Percentiles rank a stretch among this genome's conserved stretches.
These are phyloP conservation scores for Eremothecium sinecaudum DNA, from an alignment of 1,139 yeast genomes.

Conservation along the genomic window DNA sequence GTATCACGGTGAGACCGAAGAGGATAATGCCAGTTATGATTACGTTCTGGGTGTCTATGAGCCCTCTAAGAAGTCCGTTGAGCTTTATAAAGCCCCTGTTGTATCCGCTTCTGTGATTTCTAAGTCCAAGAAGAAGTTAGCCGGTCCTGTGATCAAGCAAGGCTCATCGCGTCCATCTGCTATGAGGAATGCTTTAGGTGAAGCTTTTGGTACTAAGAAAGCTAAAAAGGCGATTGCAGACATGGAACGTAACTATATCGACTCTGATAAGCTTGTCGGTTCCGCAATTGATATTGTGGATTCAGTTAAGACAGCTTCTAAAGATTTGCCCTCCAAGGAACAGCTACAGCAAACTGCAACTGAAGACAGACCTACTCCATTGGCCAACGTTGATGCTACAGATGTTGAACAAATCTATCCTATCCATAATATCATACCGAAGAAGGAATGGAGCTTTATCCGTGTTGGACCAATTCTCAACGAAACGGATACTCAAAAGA, in stretches of 20 bases:
- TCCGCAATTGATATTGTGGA: constrained; percentile 77
- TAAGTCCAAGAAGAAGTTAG: constrained; percentile 41
- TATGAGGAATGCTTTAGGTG: constrained; percentile 80
- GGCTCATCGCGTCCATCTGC: constrained; percentile 43
- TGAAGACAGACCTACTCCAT: constrained; percentile 75
- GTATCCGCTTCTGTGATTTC: constrained; percentile 46
- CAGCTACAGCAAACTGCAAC: constrained; percentile 45
- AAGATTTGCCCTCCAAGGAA: constrained; percentile 59
- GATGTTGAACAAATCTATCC: constrained; percentile 78
- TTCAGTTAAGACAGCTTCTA: constrained; percentile 62
- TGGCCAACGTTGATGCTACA: constrained; percentile 65
- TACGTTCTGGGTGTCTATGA: constrained; percentile 67
- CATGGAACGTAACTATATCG: constrained; percentile 74
- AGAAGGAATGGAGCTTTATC: constrained; percentile 52
- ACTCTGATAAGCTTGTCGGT: constrained; percentile 66
- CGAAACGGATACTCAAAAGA: constrained; percentile 41
- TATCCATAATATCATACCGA: constrained; percentile 57
- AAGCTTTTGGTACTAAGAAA: constrained; percentile 93
- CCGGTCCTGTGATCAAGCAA: constrained; percentile 52
- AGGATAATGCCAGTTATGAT: constrained; percentile 32
- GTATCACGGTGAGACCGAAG: constrained; percentile 47
- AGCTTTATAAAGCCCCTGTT: constrained; percentile 54
- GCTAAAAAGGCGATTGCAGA: constrained; percentile 86
- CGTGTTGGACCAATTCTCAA: constrained; percentile 49
- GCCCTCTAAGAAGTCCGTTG: constrained; percentile 47